Base-by-base conservation (phyloP, 1,284 basidiomycete genomes). In the Ceratobasidium sp. region DNA sequence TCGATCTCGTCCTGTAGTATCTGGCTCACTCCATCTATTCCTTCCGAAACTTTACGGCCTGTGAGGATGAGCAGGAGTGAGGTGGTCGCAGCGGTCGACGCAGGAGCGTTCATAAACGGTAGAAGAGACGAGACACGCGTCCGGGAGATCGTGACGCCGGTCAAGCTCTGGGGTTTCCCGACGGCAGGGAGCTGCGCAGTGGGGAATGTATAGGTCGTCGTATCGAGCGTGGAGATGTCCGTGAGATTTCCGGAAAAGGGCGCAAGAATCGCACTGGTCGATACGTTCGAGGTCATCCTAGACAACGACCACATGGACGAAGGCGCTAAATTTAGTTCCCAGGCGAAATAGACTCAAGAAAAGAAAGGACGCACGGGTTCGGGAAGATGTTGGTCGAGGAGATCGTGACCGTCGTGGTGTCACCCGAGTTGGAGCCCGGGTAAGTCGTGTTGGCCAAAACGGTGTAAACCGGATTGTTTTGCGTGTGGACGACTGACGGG, bases 391-490 rank as follows among this genome's bases (percentile, higher is more conserved):
- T 75, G 46, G 20, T 50, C 10, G 61, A 64, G 15, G 71, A 38
- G 10, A 48, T 12, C 23, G 71, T 54, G 20, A 75, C 71, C 33
- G 71, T 65, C 33, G 61, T 75, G 6, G 20, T 13, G 33, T 52
- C 50, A 12, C 71, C 71, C 26, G 59, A 61, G 46, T 56, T 75
- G 46, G 71, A 65, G 17, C 71, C 71, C 4, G 48, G 28, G 48
- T 75, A 75, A 42, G 71, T 75, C 61, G 59, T 65, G 61, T 75
- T 75, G 4, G 61, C 59, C 15, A 75, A 20, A 4, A 75, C 46
- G 23, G 71, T 64, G 42, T 75, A 75, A n/a, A 75, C 71, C 38
- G 71, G 71, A 46, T 75, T 75, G 61, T 75, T 75, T 54, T 75
- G 71, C 42, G 71, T 75, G 50, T 75, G 71, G 46, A 75, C 42